Base-by-base conservation (phyloP, 768 basidiomycete species). In the Holtermannia corniformis region DNA sequence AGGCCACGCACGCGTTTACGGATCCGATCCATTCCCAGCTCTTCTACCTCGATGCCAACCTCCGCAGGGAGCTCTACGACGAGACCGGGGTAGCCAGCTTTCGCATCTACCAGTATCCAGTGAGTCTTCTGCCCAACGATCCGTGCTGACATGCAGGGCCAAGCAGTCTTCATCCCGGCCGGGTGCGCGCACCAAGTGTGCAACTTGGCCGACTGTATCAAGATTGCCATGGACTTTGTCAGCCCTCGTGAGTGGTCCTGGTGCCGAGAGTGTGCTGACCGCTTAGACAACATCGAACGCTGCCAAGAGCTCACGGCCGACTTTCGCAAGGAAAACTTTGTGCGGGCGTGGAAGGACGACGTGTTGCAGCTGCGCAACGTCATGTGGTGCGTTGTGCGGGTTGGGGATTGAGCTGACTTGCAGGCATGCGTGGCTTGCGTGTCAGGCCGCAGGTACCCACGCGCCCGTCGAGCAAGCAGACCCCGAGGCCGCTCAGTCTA, bases 81-180 rank as follows among this genome's bases (percentile, higher is more conserved):
- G 72, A 80, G 58, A 77, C 77, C 53, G 83, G 83, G 1, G 87
- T 96, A 24, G 80, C 74, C 74, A 85, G 86, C 56, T 84, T 82
- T 74, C 75, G 90, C 50, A 78, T 96, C 19, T 92, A 90, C 72
- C 93, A 97, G 72, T 79, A 80, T 59, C 87, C 87, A 2, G 90
- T 72, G 52, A 59, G 70, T 61, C 43, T n/a, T 12, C 19, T 22
- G 44, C 49, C 32, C 27, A 25, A 16, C 42, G 26, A 40, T 44
- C 7, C 41, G 44, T 5, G 22, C 11, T 44, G 19, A 47, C 40
- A 21, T 27, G 16, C 51, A 72, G 70, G 71, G 90, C 19, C 86
- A 97, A 65, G 92, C 89, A 0, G 83, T 97, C 12, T 91, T 95
- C 71, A 89, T 97, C 56, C 92, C 92, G 13, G 92, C 92, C 3